Evolutionary conservation across 2,329 filamentous ascomycete genomes (phyloP), one percentile per base, ranked within the genome.

Genomic region (Xylaria hypoxylon): DNA sequence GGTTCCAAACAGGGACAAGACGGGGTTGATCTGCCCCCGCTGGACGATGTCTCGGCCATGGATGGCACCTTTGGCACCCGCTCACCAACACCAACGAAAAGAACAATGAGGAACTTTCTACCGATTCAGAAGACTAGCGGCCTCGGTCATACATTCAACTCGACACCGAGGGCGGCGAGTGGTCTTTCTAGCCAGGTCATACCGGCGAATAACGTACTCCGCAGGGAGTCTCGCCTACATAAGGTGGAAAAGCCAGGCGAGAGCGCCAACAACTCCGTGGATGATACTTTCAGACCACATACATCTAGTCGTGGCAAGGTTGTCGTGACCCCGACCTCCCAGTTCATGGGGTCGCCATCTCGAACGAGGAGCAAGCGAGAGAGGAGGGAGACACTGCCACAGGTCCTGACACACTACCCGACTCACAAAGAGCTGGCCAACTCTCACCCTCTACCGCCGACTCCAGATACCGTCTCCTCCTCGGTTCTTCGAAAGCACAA

Each of bases 381-480:
- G 62, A 86, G 85, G 74, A 78, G 82, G 45, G 81, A 84, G 15
- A 79, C 81, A 0, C 70, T 86, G 13, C 80, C 84, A 10, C 81
- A 77, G 47, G 85, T 87, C 6, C 72, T 82, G 33, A 87, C 85
- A 0, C 83, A 85, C 33, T 80, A 79, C n/a, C 73, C 79, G 63
- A 66, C 79, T 72, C 67, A 78, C 5, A 77, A 77, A 68, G 82
- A 80, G 77, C 79, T 71, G 65, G 81, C 57, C 1, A 78, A 81
- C 59, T 79, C 82, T 5, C 81, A 83, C 19, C 77, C 76, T 19
- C 77, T 88, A 1, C 87, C 87, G 10, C 87, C 87, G 0, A 89
- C 87, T 0, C 87, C 87, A 0, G 86, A 89, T 69, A 89, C 87
- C 0, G 85, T 88, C 22, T 87, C 86, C 1, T 87, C 85, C 2